A percentile compares a stretch with the other conserved stretches of the same genome.
Evolutionary conservation across 441 rosid genomes (phyloP).

Genomic region (Bruguiera hainesii): DNA sequence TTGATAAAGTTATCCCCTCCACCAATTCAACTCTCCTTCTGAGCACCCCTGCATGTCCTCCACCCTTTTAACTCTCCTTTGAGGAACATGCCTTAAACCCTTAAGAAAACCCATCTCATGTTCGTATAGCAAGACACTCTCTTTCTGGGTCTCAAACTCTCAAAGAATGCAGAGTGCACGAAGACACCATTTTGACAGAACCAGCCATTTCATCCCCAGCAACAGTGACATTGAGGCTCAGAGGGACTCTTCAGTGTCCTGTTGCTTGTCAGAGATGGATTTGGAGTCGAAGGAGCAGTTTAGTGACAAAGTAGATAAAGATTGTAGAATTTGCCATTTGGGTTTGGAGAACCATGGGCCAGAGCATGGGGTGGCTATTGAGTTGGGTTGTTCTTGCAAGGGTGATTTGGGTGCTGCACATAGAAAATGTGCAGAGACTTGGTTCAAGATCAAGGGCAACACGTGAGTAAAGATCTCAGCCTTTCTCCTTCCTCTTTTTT

Average conservation of each 20-base stretch:
- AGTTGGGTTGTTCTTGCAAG: constrained; percentile 88
- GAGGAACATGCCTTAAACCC: constrained; percentile 7
- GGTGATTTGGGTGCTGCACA: constrained; percentile 84
- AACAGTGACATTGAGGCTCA: constrained; percentile 42
- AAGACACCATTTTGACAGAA: constrained; percentile 12
- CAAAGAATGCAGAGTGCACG: constrained; percentile 16
- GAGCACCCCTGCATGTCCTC: not conserved
- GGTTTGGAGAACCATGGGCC: constrained; percentile 58
- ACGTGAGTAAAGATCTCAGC: constrained; percentile 36
- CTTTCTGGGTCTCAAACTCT: not conserved
- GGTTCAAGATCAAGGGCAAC: constrained; percentile 97
- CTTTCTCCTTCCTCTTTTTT: not conserved
- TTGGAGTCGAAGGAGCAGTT: constrained; percentile 50
- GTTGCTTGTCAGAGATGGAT: constrained; percentile 49
- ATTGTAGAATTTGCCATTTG: constrained; percentile 89
- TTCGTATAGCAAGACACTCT: not conserved
- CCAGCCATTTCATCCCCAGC: constrained; percentile 18
- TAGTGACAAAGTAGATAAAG: constrained; percentile 41
- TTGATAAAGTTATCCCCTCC: not conserved
- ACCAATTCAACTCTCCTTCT: not conserved
- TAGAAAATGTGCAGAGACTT: constrained; percentile 86
- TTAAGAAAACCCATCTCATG: not conserved
- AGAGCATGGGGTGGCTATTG: constrained; percentile 60
- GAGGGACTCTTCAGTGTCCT: constrained; percentile 49
- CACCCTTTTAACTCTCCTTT: not conserved